Base-by-base conservation (phyloP, 768 basidiomycete genomes). In the Auricularia auricula-judae region DNA sequence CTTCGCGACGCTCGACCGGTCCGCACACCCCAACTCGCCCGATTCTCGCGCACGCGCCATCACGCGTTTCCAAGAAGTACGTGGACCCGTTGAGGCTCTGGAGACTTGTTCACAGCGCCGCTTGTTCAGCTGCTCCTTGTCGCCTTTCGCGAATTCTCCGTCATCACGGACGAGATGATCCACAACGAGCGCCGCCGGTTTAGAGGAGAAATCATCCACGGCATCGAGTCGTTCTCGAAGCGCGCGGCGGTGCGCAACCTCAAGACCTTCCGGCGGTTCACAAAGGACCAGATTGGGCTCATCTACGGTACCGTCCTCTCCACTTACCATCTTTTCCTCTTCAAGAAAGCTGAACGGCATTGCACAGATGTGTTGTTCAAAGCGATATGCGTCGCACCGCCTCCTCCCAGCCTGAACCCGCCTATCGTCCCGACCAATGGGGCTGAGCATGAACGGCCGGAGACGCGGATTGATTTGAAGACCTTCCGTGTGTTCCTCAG, bases 61-160 rank as follows among this genome's bases (percentile, higher is more conserved):
- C 70, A 98, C 94, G 8, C 88, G 91, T 64, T 99, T 99, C 82
- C 97, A 98, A 74, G 95, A 99, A 18, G 47, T 51, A 5, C 0
- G 29, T 5, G 47, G 5, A 51, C 47, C 39, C 39, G 39, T 42
- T 7, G 10, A 51, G 47, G 18, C 10, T 18, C 21, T 29, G 29
- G 29, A 29, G 29, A 29, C 29, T 29, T 29, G 29, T 29, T 29
- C 29, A 29, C 29, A 29, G 29, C 29, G 29, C 29, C 29, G 29
- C 29, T 29, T 29, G 29, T 18, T 8, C 21, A 51, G 76, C 85
- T 93, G 0, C 86, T 98, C 51, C 86, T 98, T 5, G 88, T 99
- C 64, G 96, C 97, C 2, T 99, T 99, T 84, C 85, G 97, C 64
- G 97, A 99, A 73, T 98, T 99, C 73, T 89, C 92, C 3, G 83